A percentile compares a stretch with the other conserved stretches of the same genome.
Conservation (phyloP, 176 grass and related monocot species). For the Cenchrus americanus region DNA sequence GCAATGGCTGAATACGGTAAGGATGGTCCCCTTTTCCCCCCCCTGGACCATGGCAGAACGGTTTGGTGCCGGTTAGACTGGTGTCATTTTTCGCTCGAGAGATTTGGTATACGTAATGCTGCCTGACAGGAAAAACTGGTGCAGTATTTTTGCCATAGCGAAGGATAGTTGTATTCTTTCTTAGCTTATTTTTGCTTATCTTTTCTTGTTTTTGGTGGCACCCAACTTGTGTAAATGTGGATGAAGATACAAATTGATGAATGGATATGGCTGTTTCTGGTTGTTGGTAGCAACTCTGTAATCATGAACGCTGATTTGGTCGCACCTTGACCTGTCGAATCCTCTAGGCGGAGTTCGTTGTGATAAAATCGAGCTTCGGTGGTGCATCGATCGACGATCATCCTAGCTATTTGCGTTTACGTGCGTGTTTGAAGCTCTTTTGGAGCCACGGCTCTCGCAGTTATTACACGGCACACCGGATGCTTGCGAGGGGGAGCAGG, state of each 20-base stretch:
- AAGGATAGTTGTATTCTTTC: slow-evolving; percentile 27
- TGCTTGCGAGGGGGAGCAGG: not conserved
- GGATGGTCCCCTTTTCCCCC: slow-evolving; percentile 4
- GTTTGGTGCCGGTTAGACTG: slow-evolving; percentile 10
- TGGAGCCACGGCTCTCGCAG: not conserved
- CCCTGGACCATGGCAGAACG: slow-evolving; percentile 2
- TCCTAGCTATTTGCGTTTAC: not conserved
- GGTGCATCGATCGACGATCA: not conserved
- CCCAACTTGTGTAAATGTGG: slow-evolving; percentile 18
- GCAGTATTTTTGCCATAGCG: slow-evolving; percentile 8
- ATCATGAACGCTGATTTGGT: not conserved
- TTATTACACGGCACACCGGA: too few relatives aligned
- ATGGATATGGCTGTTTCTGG: not conserved
- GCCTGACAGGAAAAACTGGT: slow-evolving; percentile 21
- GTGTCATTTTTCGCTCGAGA: not conserved
- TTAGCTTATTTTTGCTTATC: not conserved
- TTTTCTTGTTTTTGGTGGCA: not conserved
- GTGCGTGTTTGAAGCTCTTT: not conserved
- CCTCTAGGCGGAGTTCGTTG: not conserved
- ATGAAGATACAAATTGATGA: not conserved
- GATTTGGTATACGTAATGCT: slow-evolving; percentile 37
- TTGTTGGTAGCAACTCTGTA: not conserved
- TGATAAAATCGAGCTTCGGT: not conserved
- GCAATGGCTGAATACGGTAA: slow-evolving; percentile 1
- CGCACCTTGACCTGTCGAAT: not conserved